A percentile compares a stretch with the other conserved stretches of the same genome.
phyloP scores from a whole-genome alignment of 208 protist species.

The Crithidia fasciculata region DNA sequence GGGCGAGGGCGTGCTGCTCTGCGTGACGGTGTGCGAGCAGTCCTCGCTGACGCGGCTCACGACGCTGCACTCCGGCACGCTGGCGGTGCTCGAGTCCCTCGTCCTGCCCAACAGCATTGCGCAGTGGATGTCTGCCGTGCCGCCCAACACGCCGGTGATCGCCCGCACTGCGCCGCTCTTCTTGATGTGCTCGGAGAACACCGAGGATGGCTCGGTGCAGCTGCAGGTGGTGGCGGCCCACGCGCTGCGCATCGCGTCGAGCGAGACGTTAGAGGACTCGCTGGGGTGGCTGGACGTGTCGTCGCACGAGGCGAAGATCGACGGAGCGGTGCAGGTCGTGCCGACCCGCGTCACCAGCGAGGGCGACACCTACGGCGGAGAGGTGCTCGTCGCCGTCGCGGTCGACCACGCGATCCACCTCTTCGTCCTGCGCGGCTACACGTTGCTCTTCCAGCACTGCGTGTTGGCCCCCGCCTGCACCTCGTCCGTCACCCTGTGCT shows the following conservation, averaged over 20 bases:
- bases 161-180: constrained; percentile 22
- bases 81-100: constrained; percentile 27
- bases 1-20: constrained; percentile 25
- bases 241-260: constrained; percentile 39
- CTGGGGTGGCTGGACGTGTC: constrained; percentile 2
- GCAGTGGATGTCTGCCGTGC: constrained; percentile 39
- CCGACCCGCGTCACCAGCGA: constrained; percentile 16
- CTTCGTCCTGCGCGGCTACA: constrained; percentile 28
- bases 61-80: constrained; percentile 21
- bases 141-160: constrained; percentile 4
- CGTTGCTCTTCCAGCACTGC: constrained; percentile 37
- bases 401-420: constrained; percentile 28
- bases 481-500: constrained; percentile 26
- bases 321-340: constrained; percentile 30
- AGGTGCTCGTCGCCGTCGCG: constrained; percentile 28
- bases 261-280: constrained; percentile 21
- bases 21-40: constrained; percentile 24
- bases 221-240: constrained; percentile 36
- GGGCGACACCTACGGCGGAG: constrained; percentile 19
- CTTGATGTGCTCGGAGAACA: constrained; percentile 21
- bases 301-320: constrained; percentile 17
- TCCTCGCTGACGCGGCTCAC: constrained; percentile 21
- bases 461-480: constrained; percentile 18
- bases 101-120: constrained; percentile 21
- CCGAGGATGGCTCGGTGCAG: constrained; percentile 8